Base-by-base conservation (phyloP, 2,329 filamentous ascomycete genomes). In the Orbilia oligospora region DNA sequence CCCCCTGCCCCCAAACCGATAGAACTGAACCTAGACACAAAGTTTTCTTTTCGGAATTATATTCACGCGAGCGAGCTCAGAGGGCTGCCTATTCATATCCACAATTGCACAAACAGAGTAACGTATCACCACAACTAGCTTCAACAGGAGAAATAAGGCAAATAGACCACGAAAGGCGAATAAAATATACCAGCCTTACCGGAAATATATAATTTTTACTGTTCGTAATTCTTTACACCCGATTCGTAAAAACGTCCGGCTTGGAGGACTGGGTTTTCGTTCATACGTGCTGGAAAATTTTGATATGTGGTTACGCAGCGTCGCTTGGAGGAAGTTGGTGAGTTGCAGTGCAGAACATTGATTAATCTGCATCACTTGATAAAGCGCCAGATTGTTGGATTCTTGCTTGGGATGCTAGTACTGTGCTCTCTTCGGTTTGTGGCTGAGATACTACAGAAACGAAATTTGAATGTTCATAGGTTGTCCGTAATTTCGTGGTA, bases 171-270 rank as follows among this genome's bases (percentile, higher is more conserved):
- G 44, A 46, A n/a, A 16, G 48, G 48, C 5, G 22, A 24, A 5
- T n/a, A 5, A 24, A 24, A 51, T 22, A 51, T 24, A 51, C 48
- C 48, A 51, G 53, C 53, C 53, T 58, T 58, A 58, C 53, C 30
- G 30, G 53, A 30, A 38, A 38, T 20, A 38, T 20, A 38, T 56
- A 30, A 41, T 38, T 58, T 12, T 8, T 36, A 3, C 6, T 44
- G 18, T 55, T 33, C 53, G 8, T 38, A 38, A 58, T 36, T 16
- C 3, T 20, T 58, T 38, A 5, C 53, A 38, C 53, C 53, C 30
- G 30, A 58, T 58, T 58, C 10, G 30, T 58, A 58, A 58, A 58
- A 58, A 58, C n/a, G 53, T 58, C 53, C 53, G 53, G 30, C 30
- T 38, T 22, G n/a, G 53, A 8, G 14, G 3, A 33, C 16, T 14